Evolutionary conservation across 169 alveolate genomes (phyloP).

Genomic region (Toxoplasma gondii): DNA sequence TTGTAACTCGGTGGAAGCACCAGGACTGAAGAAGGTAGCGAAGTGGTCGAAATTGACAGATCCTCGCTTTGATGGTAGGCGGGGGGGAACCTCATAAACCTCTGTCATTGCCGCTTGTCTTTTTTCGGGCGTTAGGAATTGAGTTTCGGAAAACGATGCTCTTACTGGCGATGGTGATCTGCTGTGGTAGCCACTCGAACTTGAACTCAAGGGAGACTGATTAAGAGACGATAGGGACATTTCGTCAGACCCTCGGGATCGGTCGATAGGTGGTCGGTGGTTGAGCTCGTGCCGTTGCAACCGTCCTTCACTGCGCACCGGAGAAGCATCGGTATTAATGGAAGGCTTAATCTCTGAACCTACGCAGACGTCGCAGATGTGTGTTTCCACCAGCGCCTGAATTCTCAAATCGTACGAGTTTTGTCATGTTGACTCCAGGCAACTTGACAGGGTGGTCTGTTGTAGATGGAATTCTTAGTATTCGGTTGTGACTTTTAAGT

Average conservation of each 20-base stretch:
- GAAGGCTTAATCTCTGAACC: background rate
- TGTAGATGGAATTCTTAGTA: too few species aligned
- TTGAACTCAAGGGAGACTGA: background rate
- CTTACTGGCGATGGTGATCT: too few species aligned
- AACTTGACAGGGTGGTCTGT: too few species aligned
- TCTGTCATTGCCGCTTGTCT: too few species aligned
- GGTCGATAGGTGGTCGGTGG: too few species aligned
- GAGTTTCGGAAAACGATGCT: too few species aligned
- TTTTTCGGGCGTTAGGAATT: too few species aligned
- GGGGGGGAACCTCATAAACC: background rate
- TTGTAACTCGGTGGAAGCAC: background rate
- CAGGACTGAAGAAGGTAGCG: slow-evolving; percentile 13
- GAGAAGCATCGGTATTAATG: background rate
- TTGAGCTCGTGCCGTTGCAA: background rate
- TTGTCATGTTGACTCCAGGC: too few species aligned
- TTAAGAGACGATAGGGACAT: background rate
- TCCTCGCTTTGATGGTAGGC: background rate
- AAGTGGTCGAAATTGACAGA: background rate
- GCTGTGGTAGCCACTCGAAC: background rate
- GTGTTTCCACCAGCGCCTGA: too few species aligned
- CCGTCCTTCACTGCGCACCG: background rate
- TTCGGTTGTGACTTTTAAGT: too few species aligned
- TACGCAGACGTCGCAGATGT: background rate
- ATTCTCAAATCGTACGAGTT: too few species aligned
- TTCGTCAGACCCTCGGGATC: too few species aligned